phyloP scores from a whole-genome alignment of 2,329 filamentous ascomycete genomes.

The Hawksworthiomyces lignivorus region DNA sequence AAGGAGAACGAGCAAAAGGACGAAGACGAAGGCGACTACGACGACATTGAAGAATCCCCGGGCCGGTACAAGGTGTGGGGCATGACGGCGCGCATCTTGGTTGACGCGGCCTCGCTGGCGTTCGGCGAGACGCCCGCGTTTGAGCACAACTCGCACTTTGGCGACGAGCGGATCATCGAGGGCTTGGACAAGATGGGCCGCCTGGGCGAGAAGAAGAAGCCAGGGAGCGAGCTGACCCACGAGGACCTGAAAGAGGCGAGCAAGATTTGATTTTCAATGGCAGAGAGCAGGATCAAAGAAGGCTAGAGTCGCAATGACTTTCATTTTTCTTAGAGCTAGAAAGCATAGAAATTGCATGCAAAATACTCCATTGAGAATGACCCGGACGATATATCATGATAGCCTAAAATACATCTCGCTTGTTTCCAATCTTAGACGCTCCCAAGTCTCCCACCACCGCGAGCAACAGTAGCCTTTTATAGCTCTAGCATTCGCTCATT shows the following conservation, averaged over 20 bases:
- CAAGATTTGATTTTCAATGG: conserved; percentile 36
- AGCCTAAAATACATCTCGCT: too few species aligned
- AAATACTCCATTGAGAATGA: too few species aligned
- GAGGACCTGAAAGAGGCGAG: conserved; percentile 26
- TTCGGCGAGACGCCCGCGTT: conserved; percentile 80
- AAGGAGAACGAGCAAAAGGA: conserved; percentile 11
- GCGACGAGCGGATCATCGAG: conserved; percentile 45
- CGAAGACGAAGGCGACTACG: conserved; percentile 12
- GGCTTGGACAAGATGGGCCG: conserved; percentile 36
- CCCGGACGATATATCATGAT: too few species aligned
- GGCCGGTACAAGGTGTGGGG: conserved; percentile 80
- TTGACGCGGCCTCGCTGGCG: conserved; percentile 79
- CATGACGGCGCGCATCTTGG: conserved; percentile 85
- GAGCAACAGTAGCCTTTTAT: too few species aligned
- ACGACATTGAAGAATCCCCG: conserved; percentile 30
- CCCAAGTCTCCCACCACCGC: too few species aligned
- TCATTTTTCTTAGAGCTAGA: too few species aligned
- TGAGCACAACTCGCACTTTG: conserved; percentile 53
- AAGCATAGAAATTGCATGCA: too few species aligned
- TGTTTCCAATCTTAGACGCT: too few species aligned
- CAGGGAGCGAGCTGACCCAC: conserved; percentile 24
- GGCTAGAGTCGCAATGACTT: conserved; percentile 7
- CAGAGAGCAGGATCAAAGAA: too few species aligned
- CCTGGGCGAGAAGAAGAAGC: conserved; percentile 37
- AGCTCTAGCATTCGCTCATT: too few species aligned